Conservation (phyloP, 2,329 filamentous ascomycete genomes). For the Penicillium concentricum region DNA sequence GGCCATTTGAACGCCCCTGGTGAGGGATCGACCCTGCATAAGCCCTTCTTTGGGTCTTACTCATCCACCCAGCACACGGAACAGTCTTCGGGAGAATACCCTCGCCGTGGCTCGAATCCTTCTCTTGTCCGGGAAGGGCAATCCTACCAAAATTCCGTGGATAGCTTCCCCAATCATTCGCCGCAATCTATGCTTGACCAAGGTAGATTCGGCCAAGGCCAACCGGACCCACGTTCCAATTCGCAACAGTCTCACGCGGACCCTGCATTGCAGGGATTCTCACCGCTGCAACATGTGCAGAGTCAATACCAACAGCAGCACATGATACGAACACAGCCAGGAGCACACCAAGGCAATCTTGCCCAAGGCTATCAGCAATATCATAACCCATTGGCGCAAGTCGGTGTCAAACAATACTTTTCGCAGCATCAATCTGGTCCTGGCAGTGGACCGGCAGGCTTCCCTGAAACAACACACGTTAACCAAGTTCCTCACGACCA, state of each 20-base stretch:
- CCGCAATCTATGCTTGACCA: background rate
- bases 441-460: background rate
- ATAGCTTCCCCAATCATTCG: background rate
- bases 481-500: conserved; percentile 3
- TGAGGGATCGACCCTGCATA: conserved; percentile 3
- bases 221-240: conserved; percentile 9
- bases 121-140: conserved; percentile 1
- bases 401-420: conserved; percentile 11
- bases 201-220: background rate
- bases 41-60: conserved; percentile 10
- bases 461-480: background rate
- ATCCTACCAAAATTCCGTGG: background rate
- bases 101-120: background rate
- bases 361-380: conserved; percentile 8
- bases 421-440: conserved; percentile 2
- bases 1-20: background rate
- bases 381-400: conserved; percentile 12
- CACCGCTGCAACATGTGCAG: conserved; percentile 5
- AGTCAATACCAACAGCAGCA: conserved; percentile 13
- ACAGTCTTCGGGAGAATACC: conserved; percentile 1
- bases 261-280: conserved; percentile 11
- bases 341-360: background rate
- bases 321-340: conserved; percentile 12
- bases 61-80: background rate
- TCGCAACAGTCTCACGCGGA: conserved; percentile 10